Evolutionary conservation across 2,329 filamentous ascomycete species (phyloP).

Genomic region (Colletotrichum sp.): DNA sequence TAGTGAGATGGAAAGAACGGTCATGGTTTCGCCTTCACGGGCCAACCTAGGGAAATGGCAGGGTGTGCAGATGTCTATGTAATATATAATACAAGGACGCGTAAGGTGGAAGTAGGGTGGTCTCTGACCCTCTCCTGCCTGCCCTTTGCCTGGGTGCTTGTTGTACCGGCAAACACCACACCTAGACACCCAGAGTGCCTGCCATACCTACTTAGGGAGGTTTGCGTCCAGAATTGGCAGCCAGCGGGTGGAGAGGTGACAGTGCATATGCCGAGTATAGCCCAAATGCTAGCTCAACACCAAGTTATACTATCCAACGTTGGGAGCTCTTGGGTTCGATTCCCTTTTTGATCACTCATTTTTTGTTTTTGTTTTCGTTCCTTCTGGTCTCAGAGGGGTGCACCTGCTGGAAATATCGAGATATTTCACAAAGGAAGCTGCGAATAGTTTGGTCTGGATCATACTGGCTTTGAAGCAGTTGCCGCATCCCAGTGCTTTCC

Average conservation of each 20-base stretch:
- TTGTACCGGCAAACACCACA: neutral
- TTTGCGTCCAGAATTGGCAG: neutral
- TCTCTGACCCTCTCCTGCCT: rapidly evolving
- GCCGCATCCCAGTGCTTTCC: rapidly evolving
- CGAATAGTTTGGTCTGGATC: rapidly evolving
- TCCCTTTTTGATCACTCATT: neutral
- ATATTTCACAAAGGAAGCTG: neutral
- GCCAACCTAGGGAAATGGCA: rapidly evolving
- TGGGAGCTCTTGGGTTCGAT: neutral
- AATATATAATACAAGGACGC: neutral
- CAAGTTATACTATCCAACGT: neutral
- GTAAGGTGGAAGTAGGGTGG: neutral
- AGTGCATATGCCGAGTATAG: neutral
- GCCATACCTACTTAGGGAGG: neutral
- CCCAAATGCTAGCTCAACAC: neutral
- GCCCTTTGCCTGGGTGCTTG: neutral
- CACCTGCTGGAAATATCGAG: neutral
- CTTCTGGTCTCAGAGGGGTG: neutral
- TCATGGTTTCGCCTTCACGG: rapidly evolving
- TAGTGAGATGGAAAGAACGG: neutral
- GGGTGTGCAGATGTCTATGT: neutral
- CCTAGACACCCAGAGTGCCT: neutral
- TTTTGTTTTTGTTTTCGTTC: neutral
- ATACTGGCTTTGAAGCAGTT: neutral
- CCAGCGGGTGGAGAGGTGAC: neutral